phyloP scores from a whole-genome alignment of 2,329 filamentous ascomycete species.

The Penicillium sp. region DNA sequence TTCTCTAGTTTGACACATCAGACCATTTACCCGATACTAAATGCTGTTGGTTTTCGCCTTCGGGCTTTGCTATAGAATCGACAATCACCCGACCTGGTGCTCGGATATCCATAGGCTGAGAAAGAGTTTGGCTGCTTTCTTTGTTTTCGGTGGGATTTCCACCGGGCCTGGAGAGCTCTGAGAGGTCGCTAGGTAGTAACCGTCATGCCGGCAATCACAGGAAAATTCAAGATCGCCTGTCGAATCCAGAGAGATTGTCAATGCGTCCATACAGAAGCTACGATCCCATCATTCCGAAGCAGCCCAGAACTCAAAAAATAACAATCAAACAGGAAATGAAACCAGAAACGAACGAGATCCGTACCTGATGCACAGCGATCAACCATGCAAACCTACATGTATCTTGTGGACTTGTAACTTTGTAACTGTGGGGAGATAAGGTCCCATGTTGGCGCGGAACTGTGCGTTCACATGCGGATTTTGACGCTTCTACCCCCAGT shows the following conservation, averaged over 20 bases:
- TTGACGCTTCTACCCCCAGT: not conserved
- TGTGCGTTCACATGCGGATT: not conserved
- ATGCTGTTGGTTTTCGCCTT: too few relatives aligned
- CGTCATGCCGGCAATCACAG: not conserved
- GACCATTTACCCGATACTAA: too few relatives aligned
- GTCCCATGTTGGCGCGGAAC: not conserved
- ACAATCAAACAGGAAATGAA: not conserved
- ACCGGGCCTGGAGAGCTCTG: not conserved
- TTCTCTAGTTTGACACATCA: not conserved
- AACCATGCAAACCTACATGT: not conserved
- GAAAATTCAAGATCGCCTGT: not conserved
- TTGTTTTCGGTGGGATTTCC: not conserved
- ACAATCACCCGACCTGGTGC: conserved; percentile 6
- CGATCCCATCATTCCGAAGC: too few relatives aligned
- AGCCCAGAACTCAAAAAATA: not conserved
- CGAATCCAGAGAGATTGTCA: not conserved
- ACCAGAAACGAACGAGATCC: not conserved
- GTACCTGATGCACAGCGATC: not conserved
- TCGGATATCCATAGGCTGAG: conserved; percentile 1
- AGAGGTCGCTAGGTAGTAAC: not conserved
- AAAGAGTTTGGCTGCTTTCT: not conserved
- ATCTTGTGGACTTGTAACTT: too few relatives aligned
- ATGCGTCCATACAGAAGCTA: not conserved
- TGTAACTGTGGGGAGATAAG: not conserved
- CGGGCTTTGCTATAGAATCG: not conserved